Evolutionary conservation across 192 early-diverging fungal genomes (phyloP).

Genomic region (Coemansia sp.): DNA sequence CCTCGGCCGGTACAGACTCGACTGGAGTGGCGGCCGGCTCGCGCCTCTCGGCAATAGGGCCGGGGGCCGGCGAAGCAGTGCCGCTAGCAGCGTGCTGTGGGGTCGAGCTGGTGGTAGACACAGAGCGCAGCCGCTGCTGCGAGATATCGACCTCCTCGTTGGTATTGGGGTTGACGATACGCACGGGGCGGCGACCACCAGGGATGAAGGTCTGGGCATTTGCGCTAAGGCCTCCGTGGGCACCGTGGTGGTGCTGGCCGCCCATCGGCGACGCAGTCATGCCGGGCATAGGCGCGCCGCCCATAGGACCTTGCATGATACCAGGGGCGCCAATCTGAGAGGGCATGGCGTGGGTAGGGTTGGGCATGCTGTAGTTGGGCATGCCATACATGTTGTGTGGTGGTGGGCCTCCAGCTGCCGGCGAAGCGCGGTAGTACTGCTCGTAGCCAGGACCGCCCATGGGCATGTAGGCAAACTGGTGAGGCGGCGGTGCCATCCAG

Average conservation of each 20-base stretch:
- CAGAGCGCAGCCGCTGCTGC: conserved; percentile 46
- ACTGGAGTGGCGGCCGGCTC: conserved; percentile 24
- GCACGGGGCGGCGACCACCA: conserved; percentile 57
- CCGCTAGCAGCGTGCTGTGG: conserved; percentile 46
- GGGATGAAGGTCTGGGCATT: conserved; percentile 45
- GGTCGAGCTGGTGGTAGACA: conserved; percentile 41
- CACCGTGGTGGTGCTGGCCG: conserved; percentile 29
- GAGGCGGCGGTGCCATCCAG: conserved; percentile 44
- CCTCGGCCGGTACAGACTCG: conserved; percentile 29
- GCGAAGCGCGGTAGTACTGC: conserved; percentile 42
- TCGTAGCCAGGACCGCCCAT: conserved; percentile 38
- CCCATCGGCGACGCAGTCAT: conserved; percentile 51
- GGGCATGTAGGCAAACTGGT: conserved; percentile 51
- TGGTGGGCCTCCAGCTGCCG: conserved; percentile 22
- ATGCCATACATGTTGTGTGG: conserved; percentile 49
- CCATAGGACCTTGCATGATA: conserved; percentile 32
- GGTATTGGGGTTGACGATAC: conserved; percentile 76
- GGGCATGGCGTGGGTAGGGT: conserved; percentile 29
- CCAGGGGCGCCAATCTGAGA: conserved; percentile 40
- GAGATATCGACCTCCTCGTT: conserved; percentile 68
- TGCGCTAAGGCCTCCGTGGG: conserved; percentile 22
- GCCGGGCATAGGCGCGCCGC: conserved; percentile 42
- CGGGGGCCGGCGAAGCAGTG: conserved; percentile 45
- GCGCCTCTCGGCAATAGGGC: conserved; percentile 26
- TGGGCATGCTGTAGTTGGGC: conserved; percentile 45